Evolutionary conservation across 352 stramenopile genomes (phyloP).

Genomic region (Phytophthora ramorum): DNA sequence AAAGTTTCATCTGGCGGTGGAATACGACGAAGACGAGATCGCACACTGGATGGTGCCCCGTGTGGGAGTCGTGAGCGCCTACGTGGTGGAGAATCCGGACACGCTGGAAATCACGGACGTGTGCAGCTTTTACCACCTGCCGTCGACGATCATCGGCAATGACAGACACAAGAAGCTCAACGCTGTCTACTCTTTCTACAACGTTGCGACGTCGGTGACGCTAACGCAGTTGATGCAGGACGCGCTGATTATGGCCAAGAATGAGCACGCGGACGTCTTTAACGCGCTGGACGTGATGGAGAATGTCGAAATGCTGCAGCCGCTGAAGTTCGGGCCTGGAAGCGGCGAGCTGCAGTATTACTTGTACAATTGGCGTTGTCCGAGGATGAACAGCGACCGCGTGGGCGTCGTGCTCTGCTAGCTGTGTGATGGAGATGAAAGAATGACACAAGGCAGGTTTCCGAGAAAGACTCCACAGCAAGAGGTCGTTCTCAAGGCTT

Average conservation of each 20-base stretch:
- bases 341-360: conserved; percentile 79
- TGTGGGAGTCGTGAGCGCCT: conserved; percentile 94
- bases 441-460: too few species aligned
- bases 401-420: conserved; percentile 70
- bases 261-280: conserved; percentile 65
- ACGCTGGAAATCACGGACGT: conserved; percentile 93
- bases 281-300: conserved; percentile 79
- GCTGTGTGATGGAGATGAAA: not conserved
- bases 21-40: conserved; percentile 94
- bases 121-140: conserved; percentile 98
- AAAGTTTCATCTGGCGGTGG: conserved; percentile 79
- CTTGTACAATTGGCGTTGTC: conserved; percentile 82
- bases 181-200: conserved; percentile 99
- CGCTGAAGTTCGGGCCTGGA: conserved; percentile 68
- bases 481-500: too few species aligned
- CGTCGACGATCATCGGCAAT: conserved; percentile 95
- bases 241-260: conserved; percentile 63
- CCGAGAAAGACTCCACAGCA: too few species aligned
- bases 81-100: conserved; percentile 78
- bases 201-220: conserved; percentile 75
- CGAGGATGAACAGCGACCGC: conserved; percentile 55
- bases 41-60: conserved; percentile 97
- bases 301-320: conserved; percentile 61
- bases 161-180: conserved; percentile 95
- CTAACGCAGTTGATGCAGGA: conserved; percentile 76